Evolutionary conservation across 2,329 filamentous ascomycete species (phyloP), one percentile per base, ranked within the genome.

Genomic region (Penicillium psychrosexuale): DNA sequence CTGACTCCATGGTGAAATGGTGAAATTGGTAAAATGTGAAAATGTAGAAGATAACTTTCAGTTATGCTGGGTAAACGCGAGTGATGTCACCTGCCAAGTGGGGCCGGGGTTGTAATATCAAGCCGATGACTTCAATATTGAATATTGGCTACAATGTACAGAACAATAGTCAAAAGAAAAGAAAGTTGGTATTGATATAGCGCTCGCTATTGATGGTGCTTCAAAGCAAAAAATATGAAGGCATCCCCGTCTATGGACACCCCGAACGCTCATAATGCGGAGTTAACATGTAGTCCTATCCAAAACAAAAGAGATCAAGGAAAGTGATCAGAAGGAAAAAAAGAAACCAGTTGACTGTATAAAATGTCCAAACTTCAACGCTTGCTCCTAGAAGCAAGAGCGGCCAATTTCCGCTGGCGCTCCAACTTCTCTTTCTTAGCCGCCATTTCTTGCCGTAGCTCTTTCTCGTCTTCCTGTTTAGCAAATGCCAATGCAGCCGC

Each of bases 381-480:
- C 57, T 66, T 68, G 24, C 53, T 55, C 51, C 66, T 69, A 31
- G 70, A 65, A 19, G 74, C 75, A 55, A 78, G 64, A 46, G 65
- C 66, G 47, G 66, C 61, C 53, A 79, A 61, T 57, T 70, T 77
- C 62, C 71, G 73, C 62, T 72, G 77, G 42, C 77, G 71, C 42
- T 77, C 76, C 58, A 77, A 55, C 61, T 80, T 80, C 56, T 74
- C 74, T 53, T 69, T 68, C 66, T 80, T 80, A 30, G 77, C 72
- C 43, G 69, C 69, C 59, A 72, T 68, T 63, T 80, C 78, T 33
- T 66, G 56, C 5, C 67, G 71, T 57, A 73, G 61, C 53, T 80
- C 77, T 62, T 76, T 69, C 59, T 78, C 77, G 54, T 80, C 78
- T 59, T 80, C 78, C 52, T 65, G 66, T 48, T 69, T 72, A 7